Evolutionary conservation across 257 asterid species (phyloP).

Genomic region (Schizonepeta tenuifolia): DNA sequence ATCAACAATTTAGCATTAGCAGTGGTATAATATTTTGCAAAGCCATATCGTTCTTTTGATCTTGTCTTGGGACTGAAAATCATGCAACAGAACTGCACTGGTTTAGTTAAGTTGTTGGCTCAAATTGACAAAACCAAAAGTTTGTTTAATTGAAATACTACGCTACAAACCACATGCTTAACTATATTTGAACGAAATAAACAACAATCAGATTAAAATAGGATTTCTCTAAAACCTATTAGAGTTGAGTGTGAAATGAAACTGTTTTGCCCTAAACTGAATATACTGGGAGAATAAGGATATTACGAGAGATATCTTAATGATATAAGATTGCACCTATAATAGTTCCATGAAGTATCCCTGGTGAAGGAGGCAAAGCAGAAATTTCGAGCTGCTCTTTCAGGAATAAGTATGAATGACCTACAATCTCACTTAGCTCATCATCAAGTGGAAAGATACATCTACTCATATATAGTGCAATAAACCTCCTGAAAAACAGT

Average conservation of each 20-base stretch:
- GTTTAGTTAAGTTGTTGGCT: slow-evolving; percentile 13
- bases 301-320: slow-evolving; percentile 9
- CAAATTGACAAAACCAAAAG: neutral
- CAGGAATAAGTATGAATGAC: slow-evolving; percentile 75
- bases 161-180: neutral
- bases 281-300: neutral
- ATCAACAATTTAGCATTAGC: neutral
- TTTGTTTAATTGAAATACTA: neutral
- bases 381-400: slow-evolving; percentile 79
- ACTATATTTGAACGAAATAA: neutral
- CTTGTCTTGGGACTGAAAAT: neutral
- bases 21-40: neutral
- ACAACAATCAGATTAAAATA: neutral
- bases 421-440: slow-evolving; percentile 72
- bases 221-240: neutral
- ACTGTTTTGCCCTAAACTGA: slow-evolving; percentile 1
- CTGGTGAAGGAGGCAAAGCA: slow-evolving; percentile 67
- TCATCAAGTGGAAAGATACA: slow-evolving; percentile 50
- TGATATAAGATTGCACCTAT: slow-evolving; percentile 55
- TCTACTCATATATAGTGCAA: slow-evolving; percentile 59
- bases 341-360: slow-evolving; percentile 80
- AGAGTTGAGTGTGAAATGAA: slow-evolving; percentile 4
- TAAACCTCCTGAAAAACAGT: slow-evolving; percentile 67
- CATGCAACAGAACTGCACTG: neutral
- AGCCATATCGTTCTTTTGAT: neutral